Evolutionary conservation across 2,329 filamentous ascomycete species (phyloP).

Genomic region (Leptographium wingfieldii): DNA sequence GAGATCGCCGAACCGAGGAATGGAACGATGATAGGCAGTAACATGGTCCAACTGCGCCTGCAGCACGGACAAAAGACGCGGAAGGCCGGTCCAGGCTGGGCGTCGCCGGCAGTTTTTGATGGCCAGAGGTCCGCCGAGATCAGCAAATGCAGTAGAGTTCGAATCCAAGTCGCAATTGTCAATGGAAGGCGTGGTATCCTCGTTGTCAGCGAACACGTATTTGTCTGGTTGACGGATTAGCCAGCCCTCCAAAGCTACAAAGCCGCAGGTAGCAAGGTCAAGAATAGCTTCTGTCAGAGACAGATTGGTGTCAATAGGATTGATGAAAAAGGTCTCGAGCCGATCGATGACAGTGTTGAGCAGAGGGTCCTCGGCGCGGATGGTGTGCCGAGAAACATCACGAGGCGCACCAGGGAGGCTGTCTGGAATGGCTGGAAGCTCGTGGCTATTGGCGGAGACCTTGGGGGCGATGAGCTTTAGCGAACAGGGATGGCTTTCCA

Average conservation of each 20-base stretch:
- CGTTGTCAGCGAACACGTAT: constrained; percentile 42
- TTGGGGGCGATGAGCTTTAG: constrained; percentile 53
- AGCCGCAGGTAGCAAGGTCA: constrained; percentile 71
- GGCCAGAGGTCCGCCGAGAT: constrained; percentile 31
- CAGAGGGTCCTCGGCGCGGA: constrained; percentile 49
- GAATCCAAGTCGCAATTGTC: constrained; percentile 1
- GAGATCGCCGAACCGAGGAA: constrained; percentile 62
- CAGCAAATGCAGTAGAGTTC: constrained; percentile 28
- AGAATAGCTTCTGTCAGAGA: constrained; percentile 74
- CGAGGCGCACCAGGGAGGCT: constrained; percentile 48
- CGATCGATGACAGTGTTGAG: constrained; percentile 53
- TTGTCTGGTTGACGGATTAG: constrained; percentile 59
- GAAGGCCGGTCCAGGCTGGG: constrained; percentile 40
- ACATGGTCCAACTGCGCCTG: constrained; percentile 51
- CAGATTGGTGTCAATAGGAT: constrained; percentile 83
- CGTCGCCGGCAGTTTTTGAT: constrained; percentile 39
- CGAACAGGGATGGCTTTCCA: constrained; percentile 65
- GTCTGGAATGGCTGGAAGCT: constrained; percentile 40
- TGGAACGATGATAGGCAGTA: constrained; percentile 44
- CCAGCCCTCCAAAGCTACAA: constrained; percentile 84
- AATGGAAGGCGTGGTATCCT: constrained; percentile 12
- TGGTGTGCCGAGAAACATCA: constrained; percentile 47
- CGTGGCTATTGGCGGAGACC: constrained; percentile 41
- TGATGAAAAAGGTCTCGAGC: constrained; percentile 72
- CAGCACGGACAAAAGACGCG: constrained; percentile 43